These are phyloP conservation scores for Eucalyptus viminalis DNA, from an alignment of 345 rosid genomes.

Conservation along the genomic window DNA sequence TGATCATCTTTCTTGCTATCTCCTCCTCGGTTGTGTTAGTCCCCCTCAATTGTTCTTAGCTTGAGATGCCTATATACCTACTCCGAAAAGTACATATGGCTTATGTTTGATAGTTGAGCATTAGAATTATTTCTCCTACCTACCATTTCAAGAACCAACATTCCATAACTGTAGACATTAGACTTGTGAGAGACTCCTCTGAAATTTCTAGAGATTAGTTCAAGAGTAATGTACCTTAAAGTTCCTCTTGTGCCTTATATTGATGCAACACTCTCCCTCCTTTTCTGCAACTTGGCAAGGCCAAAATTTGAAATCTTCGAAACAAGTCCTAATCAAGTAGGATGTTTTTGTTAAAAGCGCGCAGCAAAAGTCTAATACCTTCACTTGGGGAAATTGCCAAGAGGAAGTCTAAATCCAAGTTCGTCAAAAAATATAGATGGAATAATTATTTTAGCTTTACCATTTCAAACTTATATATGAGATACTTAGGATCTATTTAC, in stretches of 20 bases:
- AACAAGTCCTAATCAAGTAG: slow-evolving; percentile 13
- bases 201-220: slow-evolving; percentile 1
- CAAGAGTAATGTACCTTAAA: slow-evolving; percentile 15
- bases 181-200: slow-evolving; percentile 15
- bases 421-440: no score
- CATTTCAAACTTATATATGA: no score
- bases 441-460: no score
- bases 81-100: slow-evolving; percentile 16
- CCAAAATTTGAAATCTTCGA: slow-evolving; percentile 42
- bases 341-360: not conserved
- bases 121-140: slow-evolving; percentile 3
- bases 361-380: no score
- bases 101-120: not conserved
- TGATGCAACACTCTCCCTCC: slow-evolving; percentile 17
- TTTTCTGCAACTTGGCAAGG: slow-evolving; percentile 26
- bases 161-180: slow-evolving; percentile 40
- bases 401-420: not conserved
- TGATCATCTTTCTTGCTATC: not conserved
- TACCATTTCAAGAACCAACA: slow-evolving; percentile 27
- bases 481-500: no score
- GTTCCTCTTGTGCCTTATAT: slow-evolving; percentile 23
- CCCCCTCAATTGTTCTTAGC: not conserved
- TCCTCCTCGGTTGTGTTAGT: not conserved
- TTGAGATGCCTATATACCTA: slow-evolving; percentile 15
- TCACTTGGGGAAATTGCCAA: no score